A percentile compares a stretch with the other conserved stretches of the same genome.
Evolutionary conservation across 202 grass and related monocot genomes (phyloP).

Genomic region (Zizania palustris): DNA sequence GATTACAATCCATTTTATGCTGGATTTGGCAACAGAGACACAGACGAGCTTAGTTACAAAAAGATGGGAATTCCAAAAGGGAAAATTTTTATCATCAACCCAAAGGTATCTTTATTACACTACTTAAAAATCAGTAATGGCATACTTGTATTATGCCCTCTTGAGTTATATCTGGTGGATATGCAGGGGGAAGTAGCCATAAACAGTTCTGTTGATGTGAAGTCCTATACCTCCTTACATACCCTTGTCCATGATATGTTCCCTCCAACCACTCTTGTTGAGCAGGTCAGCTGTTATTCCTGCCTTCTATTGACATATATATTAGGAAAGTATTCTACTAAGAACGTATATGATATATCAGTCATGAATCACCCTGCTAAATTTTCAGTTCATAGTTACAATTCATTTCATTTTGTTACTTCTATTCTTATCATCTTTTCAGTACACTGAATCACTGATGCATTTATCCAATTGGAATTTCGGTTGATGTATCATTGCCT

Average conservation of each 20-base stretch:
- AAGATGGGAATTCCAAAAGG: conserved; percentile 98
- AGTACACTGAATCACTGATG: neutral
- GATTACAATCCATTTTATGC: conserved; percentile 99
- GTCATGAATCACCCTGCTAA: neutral
- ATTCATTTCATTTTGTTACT: conserved; percentile 19
- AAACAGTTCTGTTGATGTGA: conserved; percentile 88
- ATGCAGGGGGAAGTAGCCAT: conserved; percentile 93
- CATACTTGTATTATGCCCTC: conserved; percentile 31
- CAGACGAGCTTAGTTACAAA: conserved; percentile 90
- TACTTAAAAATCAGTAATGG: conserved; percentile 9
- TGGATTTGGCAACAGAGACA: conserved; percentile 99
- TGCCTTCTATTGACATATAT: neutral
- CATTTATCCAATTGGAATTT: conserved; percentile 1
- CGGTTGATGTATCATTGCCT: neutral
- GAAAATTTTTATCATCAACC: conserved; percentile 99
- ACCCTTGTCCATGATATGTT: conserved; percentile 98
- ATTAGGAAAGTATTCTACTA: conserved; percentile 14
- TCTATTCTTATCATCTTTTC: neutral
- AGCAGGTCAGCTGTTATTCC: conserved; percentile 71
- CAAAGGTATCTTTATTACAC: conserved; percentile 64
- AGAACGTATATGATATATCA: neutral
- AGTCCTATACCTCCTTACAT: conserved; percentile 98
- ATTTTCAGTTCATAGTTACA: neutral
- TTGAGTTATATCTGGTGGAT: conserved; percentile 18
- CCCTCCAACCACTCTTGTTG: conserved; percentile 93